Evolutionary conservation across 1,139 yeast species (phyloP).

Genomic region (Arxiozyma slooffiae): DNA sequence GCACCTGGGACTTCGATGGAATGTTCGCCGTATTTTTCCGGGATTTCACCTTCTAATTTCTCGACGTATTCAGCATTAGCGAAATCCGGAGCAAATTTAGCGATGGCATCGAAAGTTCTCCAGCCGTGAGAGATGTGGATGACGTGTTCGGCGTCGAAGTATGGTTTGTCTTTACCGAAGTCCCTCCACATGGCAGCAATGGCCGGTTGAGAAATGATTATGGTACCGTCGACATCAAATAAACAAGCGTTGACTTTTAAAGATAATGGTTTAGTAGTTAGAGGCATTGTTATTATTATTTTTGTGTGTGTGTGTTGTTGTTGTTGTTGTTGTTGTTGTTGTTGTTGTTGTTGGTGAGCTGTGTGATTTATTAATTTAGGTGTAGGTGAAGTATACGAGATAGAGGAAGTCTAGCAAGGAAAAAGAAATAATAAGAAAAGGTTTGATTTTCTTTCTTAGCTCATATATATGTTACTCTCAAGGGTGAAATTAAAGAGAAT

Average conservation of each 20-base stretch:
- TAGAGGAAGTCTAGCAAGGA: too few species aligned
- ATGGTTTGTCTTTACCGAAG: slow-evolving; percentile 60
- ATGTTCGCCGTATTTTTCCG: slow-evolving; percentile 60
- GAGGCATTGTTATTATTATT: slow-evolving; percentile 18
- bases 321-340: too few species aligned
- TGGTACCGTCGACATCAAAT: slow-evolving; percentile 81
- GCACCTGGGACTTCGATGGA: slow-evolving; percentile 76
- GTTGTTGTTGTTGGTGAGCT: background rate
- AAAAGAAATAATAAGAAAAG: too few species aligned
- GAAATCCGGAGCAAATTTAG: slow-evolving; percentile 66
- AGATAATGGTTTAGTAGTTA: slow-evolving; percentile 27
- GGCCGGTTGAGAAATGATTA: slow-evolving; percentile 74
- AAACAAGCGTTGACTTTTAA: slow-evolving; percentile 37
- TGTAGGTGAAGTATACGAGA: background rate
- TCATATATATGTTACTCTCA: too few species aligned
- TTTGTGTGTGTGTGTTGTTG: background rate
- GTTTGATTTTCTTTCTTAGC: too few species aligned
- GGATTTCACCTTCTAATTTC: slow-evolving; percentile 62
- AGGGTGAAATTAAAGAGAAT: background rate
- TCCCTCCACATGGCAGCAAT: slow-evolving; percentile 77
- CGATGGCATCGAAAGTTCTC: slow-evolving; percentile 70
- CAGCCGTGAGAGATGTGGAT: slow-evolving; percentile 75
- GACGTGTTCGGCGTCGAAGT: slow-evolving; percentile 60
- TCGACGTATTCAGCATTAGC: slow-evolving; percentile 62
- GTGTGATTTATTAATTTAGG: background rate